Base-by-base conservation (phyloP, 441 rosid genomes). In the Omphalea diandra region DNA sequence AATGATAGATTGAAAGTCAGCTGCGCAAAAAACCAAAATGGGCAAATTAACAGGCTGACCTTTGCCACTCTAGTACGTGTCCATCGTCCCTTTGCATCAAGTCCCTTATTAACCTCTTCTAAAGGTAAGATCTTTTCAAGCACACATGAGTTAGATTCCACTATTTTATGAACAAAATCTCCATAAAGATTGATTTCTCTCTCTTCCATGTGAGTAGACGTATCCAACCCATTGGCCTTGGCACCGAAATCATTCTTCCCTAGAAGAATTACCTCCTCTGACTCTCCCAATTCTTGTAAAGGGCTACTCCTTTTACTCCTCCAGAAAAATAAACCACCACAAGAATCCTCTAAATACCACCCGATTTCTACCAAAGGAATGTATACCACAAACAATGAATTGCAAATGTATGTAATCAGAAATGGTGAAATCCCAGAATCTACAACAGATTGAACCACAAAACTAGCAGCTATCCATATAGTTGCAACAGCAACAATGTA, bases 401-500 rank as follows among this genome's bases (percentile, higher is more conserved):
- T 94, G 82, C 98, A 94, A 73, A 94, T 94, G 77, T 88, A 91
- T 17, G 97, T 89, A 71, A 94, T 78, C 61, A 94, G 87, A 76
- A 94, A 94, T 2, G 98, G 97, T 0, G 97, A 94, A 54, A 94
- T 97, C 35, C 97, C 98, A 3, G 79, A 88, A 82, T 90, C 94
- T 3, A 91, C 96, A 22, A 91, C 97, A n/a, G 97, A 91, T 71
- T 94, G 97, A 53, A 94, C 98, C 73, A 91, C 97, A 71, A 88
- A 94, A 81, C 97, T 91, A 10, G 98, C 98, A 7, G 94, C 93
- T 66, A 94, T 91, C 98, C 97, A 94, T 52, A 94, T 94, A 63
- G 80, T 80, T 1, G 98, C 97, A 14, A 94, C 98, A 3, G 92
- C 84, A 64, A 94, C 73, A 66, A 94, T 90, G 82, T 94, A 90